Conservation (phyloP, 192 early-diverging fungal genomes). For the Gonapodya prolifera region DNA sequence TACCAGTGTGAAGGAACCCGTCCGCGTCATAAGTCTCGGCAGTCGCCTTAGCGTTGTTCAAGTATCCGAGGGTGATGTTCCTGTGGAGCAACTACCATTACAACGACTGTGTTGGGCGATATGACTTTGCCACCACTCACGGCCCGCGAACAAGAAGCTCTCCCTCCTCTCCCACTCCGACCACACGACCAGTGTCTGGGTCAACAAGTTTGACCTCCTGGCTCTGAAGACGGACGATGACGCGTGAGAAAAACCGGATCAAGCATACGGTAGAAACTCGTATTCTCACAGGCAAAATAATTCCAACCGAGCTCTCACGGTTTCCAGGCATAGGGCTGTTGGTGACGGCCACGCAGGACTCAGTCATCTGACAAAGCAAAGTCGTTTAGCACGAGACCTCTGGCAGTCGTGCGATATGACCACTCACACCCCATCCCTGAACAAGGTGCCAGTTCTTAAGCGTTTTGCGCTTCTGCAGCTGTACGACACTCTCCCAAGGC, state of each 20-base stretch:
- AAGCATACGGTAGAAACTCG: neutral
- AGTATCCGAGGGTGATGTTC: slow-evolving; percentile 46
- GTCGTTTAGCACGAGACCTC: slow-evolving; percentile 8
- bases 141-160: slow-evolving; percentile 82
- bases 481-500: slow-evolving; percentile 3
- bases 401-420: neutral
- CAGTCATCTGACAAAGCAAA: neutral
- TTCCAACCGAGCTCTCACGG: slow-evolving; percentile 43
- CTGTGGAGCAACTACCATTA: neutral
- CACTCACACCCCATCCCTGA: slow-evolving; percentile 14
- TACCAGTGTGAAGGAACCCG: slow-evolving; percentile 60
- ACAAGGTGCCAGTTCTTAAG: neutral
- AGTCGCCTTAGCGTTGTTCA: slow-evolving; percentile 65
- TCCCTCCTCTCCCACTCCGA: slow-evolving; percentile 41
- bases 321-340: neutral
- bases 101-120: no score
- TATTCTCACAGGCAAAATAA: slow-evolving; percentile 26
- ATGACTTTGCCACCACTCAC: slow-evolving; percentile 82
- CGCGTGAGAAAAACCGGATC: no score
- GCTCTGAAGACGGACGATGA: neutral
- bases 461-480: neutral
- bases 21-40: slow-evolving; percentile 53
- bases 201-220: slow-evolving; percentile 58
- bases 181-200: slow-evolving; percentile 43
- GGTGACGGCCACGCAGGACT: neutral